Conservation (phyloP, 2,329 filamentous ascomycete genomes). For the Neopestalotiopsis clavispora region DNA sequence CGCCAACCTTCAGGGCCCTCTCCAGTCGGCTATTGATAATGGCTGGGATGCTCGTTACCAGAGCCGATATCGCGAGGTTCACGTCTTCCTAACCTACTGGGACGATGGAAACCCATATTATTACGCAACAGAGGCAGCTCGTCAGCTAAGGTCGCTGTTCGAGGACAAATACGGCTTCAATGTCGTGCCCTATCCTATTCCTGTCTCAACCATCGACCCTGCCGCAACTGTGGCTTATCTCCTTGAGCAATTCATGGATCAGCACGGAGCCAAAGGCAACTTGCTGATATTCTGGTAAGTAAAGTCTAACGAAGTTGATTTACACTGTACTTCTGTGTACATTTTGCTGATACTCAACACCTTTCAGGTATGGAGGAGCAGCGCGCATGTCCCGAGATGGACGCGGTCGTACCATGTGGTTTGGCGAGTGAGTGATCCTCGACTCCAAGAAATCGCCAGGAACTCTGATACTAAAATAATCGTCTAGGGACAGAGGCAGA, state of each 20-base stretch:
- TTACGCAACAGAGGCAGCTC: conserved; percentile 5
- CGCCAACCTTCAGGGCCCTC: not conserved
- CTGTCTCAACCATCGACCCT: not conserved
- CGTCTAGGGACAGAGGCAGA: not conserved
- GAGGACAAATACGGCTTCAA: conserved; percentile 11
- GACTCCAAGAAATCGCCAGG: not conserved
- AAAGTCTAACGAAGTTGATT: no score
- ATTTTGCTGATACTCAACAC: not conserved
- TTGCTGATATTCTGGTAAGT: conserved; percentile 19
- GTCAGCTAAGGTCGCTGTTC: conserved; percentile 12
- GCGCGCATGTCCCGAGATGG: not conserved
- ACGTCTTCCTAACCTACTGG: conserved; percentile 18
- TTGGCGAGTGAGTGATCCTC: conserved; percentile 11
- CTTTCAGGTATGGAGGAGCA: conserved; percentile 14
- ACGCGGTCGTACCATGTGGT: conserved; percentile 7
- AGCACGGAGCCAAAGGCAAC: not conserved
- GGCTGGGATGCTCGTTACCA: conserved; percentile 9
- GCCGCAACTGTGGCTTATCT: not conserved
- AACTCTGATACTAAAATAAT: not conserved
- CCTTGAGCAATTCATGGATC: conserved; percentile 5
- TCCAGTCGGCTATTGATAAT: not conserved
- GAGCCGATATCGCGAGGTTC: conserved; percentile 13
- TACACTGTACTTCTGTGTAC: not conserved
- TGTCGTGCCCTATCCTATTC: conserved; percentile 17
- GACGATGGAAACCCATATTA: conserved; percentile 12